Evolutionary conservation across 176 grass and related monocot species (phyloP).

Genomic region (Avena eriantha): DNA sequence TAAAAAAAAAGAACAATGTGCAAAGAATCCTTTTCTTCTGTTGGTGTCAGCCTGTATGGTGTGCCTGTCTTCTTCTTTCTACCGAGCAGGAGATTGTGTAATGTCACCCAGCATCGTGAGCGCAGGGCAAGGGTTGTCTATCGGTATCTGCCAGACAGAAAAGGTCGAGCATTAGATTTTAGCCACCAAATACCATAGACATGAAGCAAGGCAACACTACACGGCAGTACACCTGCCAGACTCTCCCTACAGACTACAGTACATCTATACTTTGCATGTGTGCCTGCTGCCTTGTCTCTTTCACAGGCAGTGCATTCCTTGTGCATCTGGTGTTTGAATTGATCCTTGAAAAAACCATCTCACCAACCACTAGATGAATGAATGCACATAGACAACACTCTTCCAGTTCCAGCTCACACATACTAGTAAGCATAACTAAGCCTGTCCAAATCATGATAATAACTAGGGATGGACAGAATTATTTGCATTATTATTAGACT

Average conservation of each 20-base stretch:
- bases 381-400: conserved; percentile 24
- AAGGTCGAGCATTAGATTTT: conserved; percentile 30
- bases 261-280: conserved; percentile 32
- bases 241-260: no score
- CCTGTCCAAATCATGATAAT: conserved; percentile 7
- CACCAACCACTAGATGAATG: conserved; percentile 51
- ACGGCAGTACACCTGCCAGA: conserved; percentile 27
- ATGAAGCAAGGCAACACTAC: conserved; percentile 32
- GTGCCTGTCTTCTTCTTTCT: conserved; percentile 33
- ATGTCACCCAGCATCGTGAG: conserved; percentile 81
- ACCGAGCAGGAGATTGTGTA: conserved; percentile 62
- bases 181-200: neutral
- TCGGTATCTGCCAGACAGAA: conserved; percentile 67
- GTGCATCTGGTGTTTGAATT: conserved; percentile 28
- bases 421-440: neutral
- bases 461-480: neutral
- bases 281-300: conserved; percentile 2
- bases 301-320: neutral
- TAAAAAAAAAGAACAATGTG: neutral
- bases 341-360: conserved; percentile 36
- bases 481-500: neutral
- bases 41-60: conserved; percentile 20
- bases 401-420: conserved; percentile 46
- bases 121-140: conserved; percentile 90
- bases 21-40: conserved; percentile 26